Base-by-base conservation (phyloP, 169 alveolate species). In the Plasmodium adleri region DNA sequence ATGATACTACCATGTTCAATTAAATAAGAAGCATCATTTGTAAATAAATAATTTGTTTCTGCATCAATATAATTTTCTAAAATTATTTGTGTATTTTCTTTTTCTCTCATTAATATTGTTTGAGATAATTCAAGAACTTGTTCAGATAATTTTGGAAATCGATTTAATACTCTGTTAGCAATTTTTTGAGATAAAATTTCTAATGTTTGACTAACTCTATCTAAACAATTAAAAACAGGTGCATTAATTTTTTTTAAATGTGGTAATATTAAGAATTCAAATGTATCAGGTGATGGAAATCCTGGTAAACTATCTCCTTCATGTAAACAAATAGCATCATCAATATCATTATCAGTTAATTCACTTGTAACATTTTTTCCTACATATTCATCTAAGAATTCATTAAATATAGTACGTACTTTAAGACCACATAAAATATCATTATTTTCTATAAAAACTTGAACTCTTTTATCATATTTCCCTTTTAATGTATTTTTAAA, bases 301-400 rank as follows among this genome's bases (percentile, higher is more conserved):
- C 99, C 99, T 6, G 99, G 99, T 86, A 99, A 96, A 45, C 98
- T 95, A 93, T 98, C 99, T 9, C 99, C 99, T 91, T 99, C 99
- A 88, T 98, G 99, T 88, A 97, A 90, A 74, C 97, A 93, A 47
- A 99, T 98, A n/a, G 99, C 99, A 76, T 94, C 96, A 92, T 98
- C 98, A 24, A 99, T 98, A 86, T 99, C 99, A 88, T 94, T 92
- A 80, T 98, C 99, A 9, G 98, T 93, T n/a, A 96, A 88, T 71
- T 95, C 97, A 13, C 92, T 94, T 20, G 97, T 95, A 59, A 95
- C 96, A 64, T 91, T 92, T 78, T 92, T 90, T 9, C 94, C 95
- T 50, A 93, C 91, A 83, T 89, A 96, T 45, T 98, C 98, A 75
- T 97, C 98, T 74, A 97, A 95, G 59, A 98, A 88, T 74, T 96